A percentile compares a stretch with the other conserved stretches of the same genome.
Conservation (phyloP, 2,329 filamentous ascomycete species). For the Coniochaeta sp. region DNA sequence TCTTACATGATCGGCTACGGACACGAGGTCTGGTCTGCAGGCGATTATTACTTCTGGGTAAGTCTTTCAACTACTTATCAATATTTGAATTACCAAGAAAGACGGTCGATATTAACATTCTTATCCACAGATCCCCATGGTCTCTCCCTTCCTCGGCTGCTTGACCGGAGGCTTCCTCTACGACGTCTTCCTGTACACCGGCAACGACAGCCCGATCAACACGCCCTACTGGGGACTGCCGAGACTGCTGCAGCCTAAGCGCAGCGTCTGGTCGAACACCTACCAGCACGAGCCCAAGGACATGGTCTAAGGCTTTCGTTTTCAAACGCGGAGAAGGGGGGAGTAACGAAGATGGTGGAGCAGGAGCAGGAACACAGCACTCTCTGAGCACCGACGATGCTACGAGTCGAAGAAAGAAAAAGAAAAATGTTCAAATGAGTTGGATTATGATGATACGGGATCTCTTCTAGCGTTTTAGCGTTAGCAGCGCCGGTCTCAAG, state of each 20-base stretch:
- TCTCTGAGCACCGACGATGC: neutral
- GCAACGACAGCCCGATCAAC: conserved; percentile 59
- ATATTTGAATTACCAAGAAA: neutral
- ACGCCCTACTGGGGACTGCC: conserved; percentile 58
- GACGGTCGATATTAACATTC: conserved; percentile 4
- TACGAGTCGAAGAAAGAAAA: no score
- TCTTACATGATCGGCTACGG: conserved; percentile 50
- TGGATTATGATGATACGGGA: neutral
- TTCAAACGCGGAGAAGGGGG: neutral
- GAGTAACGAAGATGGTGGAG: neutral
- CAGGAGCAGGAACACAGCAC: neutral
- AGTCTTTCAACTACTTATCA: conserved; percentile 10
- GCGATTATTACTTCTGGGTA: conserved; percentile 68
- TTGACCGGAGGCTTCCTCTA: conserved; percentile 60
- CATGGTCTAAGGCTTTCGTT: conserved; percentile 10
- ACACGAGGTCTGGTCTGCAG: conserved; percentile 56
- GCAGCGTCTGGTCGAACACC: conserved; percentile 24
- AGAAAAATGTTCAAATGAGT: neutral
- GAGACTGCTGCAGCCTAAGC: conserved; percentile 31
- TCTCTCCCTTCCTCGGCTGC: conserved; percentile 60
- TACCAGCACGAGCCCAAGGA: conserved; percentile 24
- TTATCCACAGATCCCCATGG: conserved; percentile 55
- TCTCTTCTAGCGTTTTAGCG: neutral
- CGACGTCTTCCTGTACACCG: conserved; percentile 62
- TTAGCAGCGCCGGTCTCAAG: neutral